These are phyloP conservation scores for Salix viminalis DNA, from an alignment of 345 rosid species.

Conservation along the genomic window DNA sequence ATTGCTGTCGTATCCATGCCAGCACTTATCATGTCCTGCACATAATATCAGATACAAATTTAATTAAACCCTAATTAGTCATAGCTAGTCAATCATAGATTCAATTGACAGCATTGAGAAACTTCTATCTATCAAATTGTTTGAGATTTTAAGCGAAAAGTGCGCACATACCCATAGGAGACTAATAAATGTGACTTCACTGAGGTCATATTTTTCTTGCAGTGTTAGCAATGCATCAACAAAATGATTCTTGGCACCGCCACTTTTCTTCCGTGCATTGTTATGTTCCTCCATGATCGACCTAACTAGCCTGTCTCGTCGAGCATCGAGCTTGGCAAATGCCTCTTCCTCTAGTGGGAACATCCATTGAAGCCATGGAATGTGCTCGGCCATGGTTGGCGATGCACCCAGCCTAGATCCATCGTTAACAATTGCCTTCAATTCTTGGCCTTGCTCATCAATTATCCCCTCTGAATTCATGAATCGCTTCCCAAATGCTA, in stretches of 20 bases:
- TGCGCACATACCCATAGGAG: slow-evolving; percentile 62
- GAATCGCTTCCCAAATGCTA: slow-evolving; percentile 90
- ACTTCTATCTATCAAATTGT: too few relatives aligned
- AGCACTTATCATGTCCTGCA: slow-evolving; percentile 91
- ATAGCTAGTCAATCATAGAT: too few relatives aligned
- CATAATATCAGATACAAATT: background rate
- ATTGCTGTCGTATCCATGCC: slow-evolving; percentile 93
- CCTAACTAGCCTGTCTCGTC: slow-evolving; percentile 65
- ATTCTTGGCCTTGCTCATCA: slow-evolving; percentile 81
- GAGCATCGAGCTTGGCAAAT: slow-evolving; percentile 64
- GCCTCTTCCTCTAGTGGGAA: slow-evolving; percentile 76
- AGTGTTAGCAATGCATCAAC: slow-evolving; percentile 81
- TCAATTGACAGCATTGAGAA: too few relatives aligned
- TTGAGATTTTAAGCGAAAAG: too few relatives aligned
- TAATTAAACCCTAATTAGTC: background rate
- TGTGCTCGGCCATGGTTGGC: slow-evolving; percentile 75
- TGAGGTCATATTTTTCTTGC: slow-evolving; percentile 76
- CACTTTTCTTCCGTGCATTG: slow-evolving; percentile 51
- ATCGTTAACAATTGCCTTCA: slow-evolving; percentile 69
- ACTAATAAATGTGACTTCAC: slow-evolving; percentile 85
- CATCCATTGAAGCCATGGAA: slow-evolving; percentile 92
- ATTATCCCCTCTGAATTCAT: slow-evolving; percentile 62
- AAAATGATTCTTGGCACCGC: slow-evolving; percentile 54
- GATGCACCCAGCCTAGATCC: slow-evolving; percentile 78
- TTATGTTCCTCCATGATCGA: slow-evolving; percentile 91